Evolutionary conservation across 257 asterid species (phyloP).

Genomic region (Primulina huaijiensis): DNA sequence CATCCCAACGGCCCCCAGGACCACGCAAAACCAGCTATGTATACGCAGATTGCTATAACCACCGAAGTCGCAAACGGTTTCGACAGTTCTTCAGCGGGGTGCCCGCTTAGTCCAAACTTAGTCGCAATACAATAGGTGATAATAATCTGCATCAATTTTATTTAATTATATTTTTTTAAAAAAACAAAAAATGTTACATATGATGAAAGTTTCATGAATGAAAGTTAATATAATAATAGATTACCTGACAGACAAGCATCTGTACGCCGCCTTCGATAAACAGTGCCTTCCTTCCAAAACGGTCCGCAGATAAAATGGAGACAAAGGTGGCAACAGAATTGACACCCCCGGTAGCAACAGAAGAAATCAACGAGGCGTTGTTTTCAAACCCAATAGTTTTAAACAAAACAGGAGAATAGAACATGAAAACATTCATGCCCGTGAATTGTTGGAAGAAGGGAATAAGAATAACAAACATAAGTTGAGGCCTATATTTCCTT

Average conservation of each 20-base stretch:
- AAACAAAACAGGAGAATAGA: slow-evolving; percentile 59
- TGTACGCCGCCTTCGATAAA: slow-evolving; percentile 32
- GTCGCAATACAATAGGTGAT: slow-evolving; percentile 13
- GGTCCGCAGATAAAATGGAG: slow-evolving; percentile 45
- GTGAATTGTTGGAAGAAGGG: slow-evolving; percentile 68
- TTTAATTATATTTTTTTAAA: too few relatives aligned
- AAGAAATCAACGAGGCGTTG: slow-evolving; percentile 41
- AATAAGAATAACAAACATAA: slow-evolving; percentile 34
- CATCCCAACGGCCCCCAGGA: slow-evolving; percentile 40
- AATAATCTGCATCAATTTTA: slow-evolving; percentile 4
- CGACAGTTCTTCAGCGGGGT: background rate
- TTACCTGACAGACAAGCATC: slow-evolving; percentile 30
- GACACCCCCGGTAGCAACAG: slow-evolving; percentile 47
- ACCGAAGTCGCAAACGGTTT: background rate
- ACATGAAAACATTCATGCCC: slow-evolving; percentile 62
- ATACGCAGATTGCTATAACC: slow-evolving; percentile 25
- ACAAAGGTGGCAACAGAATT: slow-evolving; percentile 39
- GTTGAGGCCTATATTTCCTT: slow-evolving; percentile 49
- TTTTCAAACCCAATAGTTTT: slow-evolving; percentile 48
- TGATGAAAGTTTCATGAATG: too few relatives aligned
- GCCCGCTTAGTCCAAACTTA: slow-evolving; percentile 26
- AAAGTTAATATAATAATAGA: too few relatives aligned
- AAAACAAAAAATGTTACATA: too few relatives aligned
- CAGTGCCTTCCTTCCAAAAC: slow-evolving; percentile 32
- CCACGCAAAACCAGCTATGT: slow-evolving; percentile 34